Conservation (phyloP, 768 basidiomycete species). For the Lenzites betulinus region DNA sequence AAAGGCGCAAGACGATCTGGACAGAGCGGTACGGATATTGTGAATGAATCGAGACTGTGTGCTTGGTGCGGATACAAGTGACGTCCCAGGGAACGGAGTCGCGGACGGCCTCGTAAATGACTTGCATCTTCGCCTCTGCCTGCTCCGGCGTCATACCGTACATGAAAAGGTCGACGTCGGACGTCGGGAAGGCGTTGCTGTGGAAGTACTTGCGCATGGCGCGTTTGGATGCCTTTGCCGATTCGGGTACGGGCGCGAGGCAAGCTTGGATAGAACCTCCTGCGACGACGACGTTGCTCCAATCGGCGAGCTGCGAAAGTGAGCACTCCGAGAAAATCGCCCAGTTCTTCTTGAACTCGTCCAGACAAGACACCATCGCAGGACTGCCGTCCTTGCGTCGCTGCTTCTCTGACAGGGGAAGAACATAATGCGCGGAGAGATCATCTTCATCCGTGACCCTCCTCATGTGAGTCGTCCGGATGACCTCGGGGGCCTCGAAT, state of each 20-base stretch:
- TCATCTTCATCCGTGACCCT: conserved; percentile 48
- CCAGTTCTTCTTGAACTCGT: conserved; percentile 68
- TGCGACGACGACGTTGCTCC: conserved; percentile 65
- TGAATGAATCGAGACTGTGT: conserved; percentile 67
- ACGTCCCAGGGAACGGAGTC: conserved; percentile 71
- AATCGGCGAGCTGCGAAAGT: conserved; percentile 57
- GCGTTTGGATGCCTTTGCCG: conserved; percentile 53
- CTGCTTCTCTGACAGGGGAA: conserved; percentile 48
- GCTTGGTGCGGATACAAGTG: conserved; percentile 65
- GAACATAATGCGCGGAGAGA: conserved; percentile 49
- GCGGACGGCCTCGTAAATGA: conserved; percentile 63
- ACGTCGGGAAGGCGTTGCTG: conserved; percentile 54
- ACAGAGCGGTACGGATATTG: conserved; percentile 66
- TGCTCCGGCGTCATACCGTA: conserved; percentile 59
- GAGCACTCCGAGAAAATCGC: conserved; percentile 62
- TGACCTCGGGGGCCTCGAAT: conserved; percentile 50
- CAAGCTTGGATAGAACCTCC: conserved; percentile 64
- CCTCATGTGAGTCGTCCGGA: conserved; percentile 53
- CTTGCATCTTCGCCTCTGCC: conserved; percentile 61
- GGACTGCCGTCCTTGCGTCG: conserved; percentile 53
- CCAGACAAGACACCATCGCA: conserved; percentile 49
- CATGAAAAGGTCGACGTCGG: conserved; percentile 65
- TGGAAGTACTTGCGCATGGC: conserved; percentile 62
- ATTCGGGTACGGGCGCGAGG: conserved; percentile 51
- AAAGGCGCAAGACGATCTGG: conserved; percentile 66